Base-by-base conservation (phyloP, 2,329 filamentous ascomycete species). In the Thelonectria discophora region DNA sequence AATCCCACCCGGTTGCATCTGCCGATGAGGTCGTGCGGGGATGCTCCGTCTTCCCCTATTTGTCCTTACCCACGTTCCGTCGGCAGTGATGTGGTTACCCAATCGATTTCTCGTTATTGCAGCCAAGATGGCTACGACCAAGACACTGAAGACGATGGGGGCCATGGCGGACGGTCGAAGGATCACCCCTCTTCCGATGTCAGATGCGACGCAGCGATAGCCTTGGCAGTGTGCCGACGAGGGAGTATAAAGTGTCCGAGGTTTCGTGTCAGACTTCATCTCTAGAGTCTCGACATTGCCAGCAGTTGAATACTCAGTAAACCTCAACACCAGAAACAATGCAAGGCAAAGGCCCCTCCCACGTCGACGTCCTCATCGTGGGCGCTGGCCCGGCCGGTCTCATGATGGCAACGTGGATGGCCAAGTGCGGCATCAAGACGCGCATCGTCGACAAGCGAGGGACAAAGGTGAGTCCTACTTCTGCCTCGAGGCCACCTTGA, bases 341-440 rank as follows among this genome's bases (percentile, higher is more conserved):
- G 46, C 54, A 57, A 32, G 46, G 54, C 46, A 45, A 57, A 10
- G 27, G 13, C 24, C 40, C 43, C 11, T 57, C 57, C 20, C 57
- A 61, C 57, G 58, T 63, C 8, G 61, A 63, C 15, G 61, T 61
- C 5, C 61, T 63, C 43, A 54, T 63, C 15, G 57, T 63, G 21
- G 61, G 61, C 18, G 61, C 61, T 6, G 63, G 63, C 10, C 63
- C 63, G 5, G 60, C 63, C 13, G 63, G 63, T 2, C 37, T 65
- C 20, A 65, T 65, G 63, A 65, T 65, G 63, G 60, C 60, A 5
- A 63, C 60, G 8, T 65, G 63, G 63, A 47, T 65, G 39, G 63
- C 63, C 9, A 63, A 64, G n/a, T 64, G 63, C 34, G 63, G 63
- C 39, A 60, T 65, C 50, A 65, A 65, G 47, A 64, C 63, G 18